Base-by-base conservation (phyloP, 768 basidiomycete genomes). In the Panellus pusillus region DNA sequence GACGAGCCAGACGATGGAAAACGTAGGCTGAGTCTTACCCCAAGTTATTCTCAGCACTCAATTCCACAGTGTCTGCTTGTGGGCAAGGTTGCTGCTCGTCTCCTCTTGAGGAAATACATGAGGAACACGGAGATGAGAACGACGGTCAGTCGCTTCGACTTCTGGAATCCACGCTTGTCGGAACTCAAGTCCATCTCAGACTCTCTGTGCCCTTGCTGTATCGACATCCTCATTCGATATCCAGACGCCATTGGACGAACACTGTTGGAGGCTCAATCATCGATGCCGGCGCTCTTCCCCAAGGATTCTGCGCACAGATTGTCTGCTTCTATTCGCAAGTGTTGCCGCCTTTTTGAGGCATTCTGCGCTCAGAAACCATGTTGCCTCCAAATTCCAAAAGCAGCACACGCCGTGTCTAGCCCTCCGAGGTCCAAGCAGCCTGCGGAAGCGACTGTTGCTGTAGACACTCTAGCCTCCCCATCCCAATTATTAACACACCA, bases 201-300 rank as follows among this genome's bases (percentile, higher is more conserved):
- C 43, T 52, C 51, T 17, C 51, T 52, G 44, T 52, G 51, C 51
- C 51, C 51, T 40, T 52, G 51, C 51, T 52, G 51, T 38, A 46
- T 52, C 39, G 51, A 52, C 29, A 20, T 52, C 51, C 51, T 52
- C 20, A 44, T 52, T 37, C 44, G 45, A 35, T 44, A 46, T 46
- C 44, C 51, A n/a, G 38, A 52, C 24, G 37, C 15, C 12, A 46
- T 52, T 20, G 51, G 51, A 27, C 51, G 51, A 52, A 52, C 51
- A 12, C 51, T 39, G 44, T 20, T 35, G 46, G 51, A 52, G 39
- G 44, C 51, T 19, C 28, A 52, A 52, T 45, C 44, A 17, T 27
- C 38, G 28, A 28, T 31, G 44, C 51, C 51, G 24, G 14, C 50
- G 31, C 51, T 52, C 27, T 52, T 52, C 44, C 44, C 51, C 35